A percentile compares a stretch with the other conserved stretches of the same genome.
These are phyloP conservation scores for Paraurostyla sp. DNA, from an alignment of 73 alveolate species.

Conservation along the genomic window DNA sequence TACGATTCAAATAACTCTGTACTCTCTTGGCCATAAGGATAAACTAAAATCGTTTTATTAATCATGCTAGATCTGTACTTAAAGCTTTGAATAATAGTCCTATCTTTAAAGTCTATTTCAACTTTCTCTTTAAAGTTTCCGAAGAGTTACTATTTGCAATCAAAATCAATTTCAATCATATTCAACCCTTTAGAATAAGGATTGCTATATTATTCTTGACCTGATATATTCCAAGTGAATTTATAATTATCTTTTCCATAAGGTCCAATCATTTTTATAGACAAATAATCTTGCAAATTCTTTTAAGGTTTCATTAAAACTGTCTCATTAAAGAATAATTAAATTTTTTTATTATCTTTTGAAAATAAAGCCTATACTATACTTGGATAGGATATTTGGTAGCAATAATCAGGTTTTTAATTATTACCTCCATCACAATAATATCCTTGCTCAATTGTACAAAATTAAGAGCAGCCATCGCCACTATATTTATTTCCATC, in stretches of 20 bases:
- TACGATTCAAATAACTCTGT: too few species aligned
- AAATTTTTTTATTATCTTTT: not conserved
- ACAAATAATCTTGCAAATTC: not conserved
- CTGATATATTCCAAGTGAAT: not conserved
- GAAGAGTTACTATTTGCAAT: not conserved
- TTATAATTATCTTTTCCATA: not conserved
- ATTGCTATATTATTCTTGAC: not conserved
- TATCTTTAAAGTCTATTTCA: not conserved
- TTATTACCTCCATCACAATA: constrained; percentile 59
- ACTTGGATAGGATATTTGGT: constrained; percentile 8
- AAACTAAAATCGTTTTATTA: not conserved
- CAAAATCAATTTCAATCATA: not conserved
- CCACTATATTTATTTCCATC: constrained; percentile 48
- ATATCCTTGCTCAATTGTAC: constrained; percentile 19
- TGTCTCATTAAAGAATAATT: not conserved
- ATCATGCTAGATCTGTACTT: not conserved
- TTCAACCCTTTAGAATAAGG: not conserved
- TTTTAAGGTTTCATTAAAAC: not conserved
- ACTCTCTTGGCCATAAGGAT: constrained; percentile 27
- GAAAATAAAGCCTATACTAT: not conserved
- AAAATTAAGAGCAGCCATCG: constrained; percentile 46
- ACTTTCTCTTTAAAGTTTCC: constrained; percentile 10
- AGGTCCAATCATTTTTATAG: not conserved
- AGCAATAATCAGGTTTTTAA: constrained; percentile 43
- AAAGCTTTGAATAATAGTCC: not conserved